A percentile compares a stretch with the other conserved stretches of the same genome.
Evolutionary conservation across 106 monocot species (phyloP).

Genomic region (Agapanthus africanus): DNA sequence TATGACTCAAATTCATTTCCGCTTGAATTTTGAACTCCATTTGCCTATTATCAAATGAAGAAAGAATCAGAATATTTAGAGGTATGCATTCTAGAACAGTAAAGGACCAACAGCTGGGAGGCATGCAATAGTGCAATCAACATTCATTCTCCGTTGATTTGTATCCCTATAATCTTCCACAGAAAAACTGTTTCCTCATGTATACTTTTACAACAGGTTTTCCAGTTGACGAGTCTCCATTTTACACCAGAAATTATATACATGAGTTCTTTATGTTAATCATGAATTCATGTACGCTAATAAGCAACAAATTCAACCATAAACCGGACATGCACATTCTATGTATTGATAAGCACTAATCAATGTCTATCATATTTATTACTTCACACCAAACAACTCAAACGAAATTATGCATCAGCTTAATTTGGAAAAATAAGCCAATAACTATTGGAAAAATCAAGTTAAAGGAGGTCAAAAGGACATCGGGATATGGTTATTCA

Average conservation of each 20-base stretch:
- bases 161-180: no score
- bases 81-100: neutral
- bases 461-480: neutral
- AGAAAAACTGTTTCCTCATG: no score
- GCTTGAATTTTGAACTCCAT: slow-evolving; percentile 7
- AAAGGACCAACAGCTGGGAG: neutral
- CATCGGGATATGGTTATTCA: no score
- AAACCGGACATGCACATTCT: no score
- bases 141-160: no score
- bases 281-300: neutral
- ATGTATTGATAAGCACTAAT: no score
- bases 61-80: neutral
- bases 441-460: neutral
- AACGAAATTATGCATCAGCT: neutral
- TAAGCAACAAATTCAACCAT: no score
- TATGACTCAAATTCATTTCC: neutral
- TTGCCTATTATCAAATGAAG: neutral
- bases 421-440: neutral
- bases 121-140: no score
- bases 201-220: no score
- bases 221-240: no score
- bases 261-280: neutral
- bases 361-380: neutral
- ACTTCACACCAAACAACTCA: neutral
- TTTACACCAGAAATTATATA: neutral